Conservation (phyloP, 306 rosid species). For the Cucumis cinereus region DNA sequence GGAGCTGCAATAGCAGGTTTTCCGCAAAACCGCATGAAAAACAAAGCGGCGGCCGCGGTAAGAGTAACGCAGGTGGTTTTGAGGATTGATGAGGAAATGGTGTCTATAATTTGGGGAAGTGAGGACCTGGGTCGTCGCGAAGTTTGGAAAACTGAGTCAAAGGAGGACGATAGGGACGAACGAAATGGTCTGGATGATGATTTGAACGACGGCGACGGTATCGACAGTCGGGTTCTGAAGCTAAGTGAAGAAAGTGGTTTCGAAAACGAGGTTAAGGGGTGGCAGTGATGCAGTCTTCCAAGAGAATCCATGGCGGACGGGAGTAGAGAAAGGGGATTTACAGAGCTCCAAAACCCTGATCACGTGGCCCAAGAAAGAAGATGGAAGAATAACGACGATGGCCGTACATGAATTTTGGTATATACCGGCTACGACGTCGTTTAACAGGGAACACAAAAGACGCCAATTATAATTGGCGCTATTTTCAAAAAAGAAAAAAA, state of each 20-base stretch:
- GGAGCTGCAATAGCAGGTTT: constrained; percentile 41
- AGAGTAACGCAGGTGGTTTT: constrained; percentile 38
- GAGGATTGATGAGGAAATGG: constrained; percentile 22
- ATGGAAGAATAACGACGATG: neutral
- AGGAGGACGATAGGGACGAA: constrained; percentile 5
- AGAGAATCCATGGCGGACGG: constrained; percentile 42
- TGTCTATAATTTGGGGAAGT: constrained; percentile 24
- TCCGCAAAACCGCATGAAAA: constrained; percentile 32
- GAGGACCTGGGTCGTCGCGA: constrained; percentile 23
- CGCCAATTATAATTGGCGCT: neutral
- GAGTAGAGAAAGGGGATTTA: neutral
- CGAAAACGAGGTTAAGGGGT: constrained; percentile 24
- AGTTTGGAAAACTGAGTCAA: constrained; percentile 6
- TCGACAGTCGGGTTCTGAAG: constrained; percentile 11
- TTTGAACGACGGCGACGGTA: constrained; percentile 16
- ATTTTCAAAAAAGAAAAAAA: neutral
- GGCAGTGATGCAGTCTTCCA: constrained; percentile 20
- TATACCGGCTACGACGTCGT: constrained; percentile 7
- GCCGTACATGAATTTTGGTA: neutral
- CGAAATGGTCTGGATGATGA: constrained; percentile 22
- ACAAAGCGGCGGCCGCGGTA: constrained; percentile 35
- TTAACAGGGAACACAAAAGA: neutral
- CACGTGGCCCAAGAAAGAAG: neutral
- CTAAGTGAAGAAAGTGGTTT: constrained; percentile 22
- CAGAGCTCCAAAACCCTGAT: constrained; percentile 12